These are phyloP conservation scores for Blastobotrys mokoenaii DNA, from an alignment of 805 yeast species.

Conservation along the genomic window DNA sequence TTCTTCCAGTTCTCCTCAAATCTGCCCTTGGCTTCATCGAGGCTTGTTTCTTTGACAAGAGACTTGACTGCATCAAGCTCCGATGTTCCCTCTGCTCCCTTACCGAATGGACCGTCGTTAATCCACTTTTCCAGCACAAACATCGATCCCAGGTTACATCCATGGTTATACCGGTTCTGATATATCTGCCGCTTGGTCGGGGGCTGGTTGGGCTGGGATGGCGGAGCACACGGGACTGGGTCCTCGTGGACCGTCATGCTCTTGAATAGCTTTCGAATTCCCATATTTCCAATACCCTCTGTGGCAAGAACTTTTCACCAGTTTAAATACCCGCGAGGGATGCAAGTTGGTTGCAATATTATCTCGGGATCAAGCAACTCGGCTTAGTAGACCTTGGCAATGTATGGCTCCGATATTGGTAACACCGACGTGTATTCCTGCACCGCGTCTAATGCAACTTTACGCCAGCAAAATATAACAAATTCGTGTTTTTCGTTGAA, in stretches of 20 bases:
- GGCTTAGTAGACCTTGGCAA: neutral
- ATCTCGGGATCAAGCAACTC: neutral
- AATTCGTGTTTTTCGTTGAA: too few species aligned
- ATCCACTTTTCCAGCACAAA: slow-evolving; percentile 74
- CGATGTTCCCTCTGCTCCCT: slow-evolving; percentile 41
- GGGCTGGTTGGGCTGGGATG: slow-evolving; percentile 23
- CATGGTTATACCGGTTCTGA: slow-evolving; percentile 46
- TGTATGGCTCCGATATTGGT: neutral
- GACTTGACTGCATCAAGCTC: slow-evolving; percentile 68
- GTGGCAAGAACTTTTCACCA: too few species aligned
- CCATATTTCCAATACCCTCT: slow-evolving; percentile 18
- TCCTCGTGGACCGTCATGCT: slow-evolving; percentile 4
- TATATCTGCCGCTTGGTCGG: slow-evolving; percentile 29
- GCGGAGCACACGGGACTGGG: slow-evolving; percentile 21
- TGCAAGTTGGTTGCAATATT: neutral
- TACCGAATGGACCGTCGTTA: slow-evolving; percentile 39
- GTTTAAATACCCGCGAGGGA: neutral
- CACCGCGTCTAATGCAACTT: neutral
- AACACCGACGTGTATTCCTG: neutral
- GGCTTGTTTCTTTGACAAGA: slow-evolving; percentile 41
- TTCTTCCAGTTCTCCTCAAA: slow-evolving; percentile 56
- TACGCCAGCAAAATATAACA: neutral
- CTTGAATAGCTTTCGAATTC: slow-evolving; percentile 20
- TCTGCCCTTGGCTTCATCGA: slow-evolving; percentile 42
- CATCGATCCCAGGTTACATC: slow-evolving; percentile 78